phyloP scores from a whole-genome alignment of 495 filamentous ascomycete genomes.

The Trichoderma reesei region DNA sequence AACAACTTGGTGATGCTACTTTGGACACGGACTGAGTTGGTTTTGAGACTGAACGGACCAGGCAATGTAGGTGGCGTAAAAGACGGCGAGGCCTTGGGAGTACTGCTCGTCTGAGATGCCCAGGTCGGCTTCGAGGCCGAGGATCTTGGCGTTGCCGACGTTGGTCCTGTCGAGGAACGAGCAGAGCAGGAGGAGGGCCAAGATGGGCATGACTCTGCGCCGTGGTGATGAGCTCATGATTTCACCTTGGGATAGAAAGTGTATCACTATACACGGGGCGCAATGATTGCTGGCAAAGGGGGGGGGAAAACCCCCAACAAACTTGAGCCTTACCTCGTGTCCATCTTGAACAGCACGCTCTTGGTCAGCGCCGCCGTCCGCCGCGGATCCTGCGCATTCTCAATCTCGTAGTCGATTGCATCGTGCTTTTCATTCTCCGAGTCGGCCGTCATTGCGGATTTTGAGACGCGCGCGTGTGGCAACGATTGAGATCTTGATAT shows the following conservation, averaged over 20 bases:
- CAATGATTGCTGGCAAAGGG: too few relatives aligned
- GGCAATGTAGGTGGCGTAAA: slow-evolving; percentile 46
- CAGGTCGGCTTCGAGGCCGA: slow-evolving; percentile 55
- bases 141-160: slow-evolving; percentile 43
- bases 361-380: slow-evolving; percentile 11
- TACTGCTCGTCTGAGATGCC: slow-evolving; percentile 52
- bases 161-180: slow-evolving; percentile 72
- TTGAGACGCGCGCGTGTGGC: too few relatives aligned
- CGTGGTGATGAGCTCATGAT: background rate
- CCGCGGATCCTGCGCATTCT: background rate
- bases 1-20: too few relatives aligned
- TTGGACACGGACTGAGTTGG: too few relatives aligned
- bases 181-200: slow-evolving; percentile 47
- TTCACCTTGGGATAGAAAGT: too few relatives aligned
- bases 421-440: background rate
- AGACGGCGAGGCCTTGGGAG: slow-evolving; percentile 39
- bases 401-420: background rate
- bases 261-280: too few relatives aligned
- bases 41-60: slow-evolving; percentile 13
- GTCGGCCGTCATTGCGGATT: background rate
- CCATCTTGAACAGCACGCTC: slow-evolving; percentile 19
- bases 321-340: slow-evolving; percentile 16
- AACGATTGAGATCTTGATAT: too few relatives aligned
- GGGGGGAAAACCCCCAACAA: too few relatives aligned
- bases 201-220: slow-evolving; percentile 36